These are phyloP conservation scores for Terfezia claveryi DNA, from an alignment of 495 filamentous ascomycete species.

Conservation along the genomic window DNA sequence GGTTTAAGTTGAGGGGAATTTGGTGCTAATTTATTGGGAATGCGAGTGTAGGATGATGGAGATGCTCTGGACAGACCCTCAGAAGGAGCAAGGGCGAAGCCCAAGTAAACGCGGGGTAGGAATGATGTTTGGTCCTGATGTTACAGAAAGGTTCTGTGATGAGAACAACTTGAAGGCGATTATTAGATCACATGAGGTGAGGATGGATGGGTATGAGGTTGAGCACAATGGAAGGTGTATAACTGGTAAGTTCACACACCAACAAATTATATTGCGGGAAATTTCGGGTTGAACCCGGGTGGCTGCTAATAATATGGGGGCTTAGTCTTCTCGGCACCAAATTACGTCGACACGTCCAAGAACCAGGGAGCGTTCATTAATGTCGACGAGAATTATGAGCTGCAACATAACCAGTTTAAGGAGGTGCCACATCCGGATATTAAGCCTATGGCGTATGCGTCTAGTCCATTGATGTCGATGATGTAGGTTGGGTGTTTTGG, in stretches of 20 bases:
- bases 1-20: not conserved
- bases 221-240: conserved; percentile 94
- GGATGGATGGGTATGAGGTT: conserved; percentile 94
- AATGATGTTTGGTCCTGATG: conserved; percentile 87
- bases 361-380: conserved; percentile 99
- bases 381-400: conserved; percentile 75
- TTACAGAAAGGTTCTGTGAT: conserved; percentile 94
- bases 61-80: conserved; percentile 98
- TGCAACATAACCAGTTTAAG: conserved; percentile 77
- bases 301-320: conserved; percentile 1
- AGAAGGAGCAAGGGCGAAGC: conserved; percentile 59
- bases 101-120: conserved; percentile 95
- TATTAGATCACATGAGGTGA: conserved; percentile 91
- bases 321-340: conserved; percentile 84
- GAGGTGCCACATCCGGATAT: conserved; percentile 91
- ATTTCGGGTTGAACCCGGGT: not conserved
- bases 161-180: conserved; percentile 83
- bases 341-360: conserved; percentile 91
- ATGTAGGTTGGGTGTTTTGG: not conserved
- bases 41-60: conserved; percentile 60
- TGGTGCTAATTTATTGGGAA: not conserved
- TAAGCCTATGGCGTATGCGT: conserved; percentile 81
- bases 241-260: conserved; percentile 35
- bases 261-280: not conserved
- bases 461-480: conserved; percentile 53